Percentiles rank a stretch among this genome's conserved stretches.
These are phyloP conservation scores for Tinospora cordifolia DNA, from an alignment of 164 flowering plant species.

Conservation along the genomic window DNA sequence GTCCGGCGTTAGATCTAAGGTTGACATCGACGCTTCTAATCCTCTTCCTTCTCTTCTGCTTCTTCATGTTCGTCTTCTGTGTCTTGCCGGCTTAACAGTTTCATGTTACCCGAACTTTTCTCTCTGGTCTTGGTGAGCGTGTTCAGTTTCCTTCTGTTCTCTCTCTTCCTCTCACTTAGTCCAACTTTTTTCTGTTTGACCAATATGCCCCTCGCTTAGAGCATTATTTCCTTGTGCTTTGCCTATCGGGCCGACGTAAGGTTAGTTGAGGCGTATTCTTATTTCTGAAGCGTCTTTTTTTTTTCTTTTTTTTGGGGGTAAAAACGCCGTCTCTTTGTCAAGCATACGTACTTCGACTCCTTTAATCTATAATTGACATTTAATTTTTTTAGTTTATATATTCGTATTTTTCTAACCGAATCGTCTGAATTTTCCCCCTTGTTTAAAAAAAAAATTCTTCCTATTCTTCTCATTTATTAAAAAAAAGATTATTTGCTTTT, in stretches of 20 bases:
- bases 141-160: no score
- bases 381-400: no score
- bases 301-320: neutral
- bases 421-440: neutral
- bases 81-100: no score
- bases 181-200: conserved; percentile 8
- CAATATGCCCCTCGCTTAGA: neutral
- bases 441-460: no score
- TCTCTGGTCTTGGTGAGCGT: conserved; percentile 2
- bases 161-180: neutral
- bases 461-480: no score
- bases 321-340: neutral
- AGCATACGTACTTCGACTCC: neutral
- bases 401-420: no score
- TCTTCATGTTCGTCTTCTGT: no score
- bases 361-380: neutral
- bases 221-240: neutral
- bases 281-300: neutral
- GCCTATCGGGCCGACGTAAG: no score
- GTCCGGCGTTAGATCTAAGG: conserved; percentile 45
- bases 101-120: neutral
- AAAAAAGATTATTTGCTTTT: neutral
- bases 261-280: neutral
- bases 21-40: conserved; percentile 4
- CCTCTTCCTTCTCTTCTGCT: no score